Evolutionary conservation across 1,284 basidiomycete species (phyloP).

Genomic region (Sporisorium exsertum): DNA sequence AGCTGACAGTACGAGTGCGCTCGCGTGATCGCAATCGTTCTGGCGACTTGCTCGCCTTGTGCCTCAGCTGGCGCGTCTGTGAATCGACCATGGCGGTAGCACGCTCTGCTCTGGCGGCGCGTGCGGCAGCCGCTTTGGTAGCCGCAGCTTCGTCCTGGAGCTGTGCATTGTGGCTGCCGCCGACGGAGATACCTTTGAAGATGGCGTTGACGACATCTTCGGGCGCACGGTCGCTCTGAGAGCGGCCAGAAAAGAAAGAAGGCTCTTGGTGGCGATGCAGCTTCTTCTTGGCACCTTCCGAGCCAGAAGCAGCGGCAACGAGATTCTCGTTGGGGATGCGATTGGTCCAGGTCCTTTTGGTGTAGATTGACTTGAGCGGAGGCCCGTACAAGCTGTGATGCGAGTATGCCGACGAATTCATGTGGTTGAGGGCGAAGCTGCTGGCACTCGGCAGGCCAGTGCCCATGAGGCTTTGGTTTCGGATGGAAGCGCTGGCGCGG

Average conservation of each 20-base stretch:
- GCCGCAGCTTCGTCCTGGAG: constrained; percentile 14
- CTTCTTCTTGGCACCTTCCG: constrained; percentile 20
- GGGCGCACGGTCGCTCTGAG: constrained; percentile 47
- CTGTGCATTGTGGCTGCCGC: constrained; percentile 28
- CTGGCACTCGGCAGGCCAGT: constrained; percentile 36
- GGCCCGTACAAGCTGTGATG: constrained; percentile 36
- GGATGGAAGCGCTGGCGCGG: constrained; percentile 17
- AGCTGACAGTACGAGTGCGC: constrained; percentile 31
- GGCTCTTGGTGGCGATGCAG: constrained; percentile 11
- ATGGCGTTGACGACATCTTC: constrained; percentile 56
- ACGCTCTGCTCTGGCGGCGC: constrained; percentile 5
- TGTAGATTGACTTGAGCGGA: constrained; percentile 34
- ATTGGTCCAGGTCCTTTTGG: constrained; percentile 36
- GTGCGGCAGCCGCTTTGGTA: constrained; percentile 7
- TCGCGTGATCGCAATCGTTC: constrained; percentile 7
- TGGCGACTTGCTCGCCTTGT: constrained; percentile 17
- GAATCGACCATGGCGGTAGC: constrained; percentile 6
- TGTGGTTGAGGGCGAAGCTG: constrained; percentile 28
- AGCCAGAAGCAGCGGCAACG: constrained; percentile 13
- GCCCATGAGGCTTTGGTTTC: constrained; percentile 23
- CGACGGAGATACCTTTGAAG: constrained; percentile 49
- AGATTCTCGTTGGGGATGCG: constrained; percentile 48
- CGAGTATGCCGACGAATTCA: constrained; percentile 19
- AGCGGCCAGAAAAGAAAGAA: constrained; percentile 26
- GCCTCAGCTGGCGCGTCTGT: not conserved